Conservation (phyloP, 2,329 filamentous ascomycete species). For the Cladosporium velox region DNA sequence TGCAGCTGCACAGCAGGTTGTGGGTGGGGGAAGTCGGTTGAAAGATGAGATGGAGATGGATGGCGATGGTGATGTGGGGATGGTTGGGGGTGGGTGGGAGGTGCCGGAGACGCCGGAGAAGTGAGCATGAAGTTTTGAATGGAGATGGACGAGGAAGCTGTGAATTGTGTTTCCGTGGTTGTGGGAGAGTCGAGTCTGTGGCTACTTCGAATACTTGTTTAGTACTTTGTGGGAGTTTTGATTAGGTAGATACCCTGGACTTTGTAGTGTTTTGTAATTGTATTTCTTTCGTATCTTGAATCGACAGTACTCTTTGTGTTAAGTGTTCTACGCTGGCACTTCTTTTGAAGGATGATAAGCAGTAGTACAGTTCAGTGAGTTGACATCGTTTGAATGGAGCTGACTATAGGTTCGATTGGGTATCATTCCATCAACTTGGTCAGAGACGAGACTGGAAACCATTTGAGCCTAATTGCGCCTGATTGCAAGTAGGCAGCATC, state of each 20-base stretch:
- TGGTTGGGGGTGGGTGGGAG: slow-evolving; percentile 39
- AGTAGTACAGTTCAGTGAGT: too few species aligned
- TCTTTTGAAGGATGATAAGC: too few species aligned
- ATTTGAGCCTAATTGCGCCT: too few species aligned
- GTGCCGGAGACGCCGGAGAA: slow-evolving; percentile 47
- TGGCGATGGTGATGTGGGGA: neutral
- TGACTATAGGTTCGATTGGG: too few species aligned
- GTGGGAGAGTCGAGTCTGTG: too few species aligned
- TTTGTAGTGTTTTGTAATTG: neutral
- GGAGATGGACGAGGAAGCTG: neutral
- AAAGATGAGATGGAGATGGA: neutral
- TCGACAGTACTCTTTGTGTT: too few species aligned
- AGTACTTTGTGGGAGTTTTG: neutral
- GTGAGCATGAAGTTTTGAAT: neutral
- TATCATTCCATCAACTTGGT: too few species aligned
- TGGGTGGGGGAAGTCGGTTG: neutral
- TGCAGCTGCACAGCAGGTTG: neutral
- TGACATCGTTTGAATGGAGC: too few species aligned
- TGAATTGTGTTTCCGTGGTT: neutral
- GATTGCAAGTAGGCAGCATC: too few species aligned
- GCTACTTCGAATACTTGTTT: neutral
- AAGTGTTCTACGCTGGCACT: too few species aligned
- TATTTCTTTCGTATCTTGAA: neutral
- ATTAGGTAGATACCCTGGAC: slow-evolving; percentile 10
- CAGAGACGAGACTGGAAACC: too few species aligned